Evolutionary conservation across 345 rosid species (phyloP).

Genomic region (Raphanus raphanistrum): DNA sequence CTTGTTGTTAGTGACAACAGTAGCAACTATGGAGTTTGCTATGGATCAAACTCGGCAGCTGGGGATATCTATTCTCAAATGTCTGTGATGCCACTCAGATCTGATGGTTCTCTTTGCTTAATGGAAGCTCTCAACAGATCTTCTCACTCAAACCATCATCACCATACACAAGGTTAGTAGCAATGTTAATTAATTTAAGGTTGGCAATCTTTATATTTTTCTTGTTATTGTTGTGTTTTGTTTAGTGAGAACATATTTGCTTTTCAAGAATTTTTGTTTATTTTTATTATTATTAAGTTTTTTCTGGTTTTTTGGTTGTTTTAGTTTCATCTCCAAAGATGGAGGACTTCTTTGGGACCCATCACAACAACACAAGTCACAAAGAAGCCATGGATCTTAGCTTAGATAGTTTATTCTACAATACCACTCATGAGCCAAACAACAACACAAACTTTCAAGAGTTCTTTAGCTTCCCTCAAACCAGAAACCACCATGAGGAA

Average conservation of each 20-base stretch:
- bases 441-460: conserved; percentile 41
- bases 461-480: conserved; percentile 43
- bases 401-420: conserved; percentile 65
- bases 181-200: neutral
- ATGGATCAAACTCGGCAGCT: conserved; percentile 45
- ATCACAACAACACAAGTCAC: conserved; percentile 56
- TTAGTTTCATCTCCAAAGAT: conserved; percentile 71
- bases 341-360: conserved; percentile 92
- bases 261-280: conserved; percentile 21
- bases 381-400: conserved; percentile 78
- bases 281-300: neutral
- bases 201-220: neutral
- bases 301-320: conserved; percentile 25
- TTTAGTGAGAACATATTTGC: conserved; percentile 34
- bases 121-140: conserved; percentile 86
- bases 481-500: conserved; percentile 49
- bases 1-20: conserved; percentile 41
- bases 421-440: conserved; percentile 43
- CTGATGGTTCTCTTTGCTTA: conserved; percentile 92
- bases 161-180: conserved; percentile 54
- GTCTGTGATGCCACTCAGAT: conserved; percentile 84
- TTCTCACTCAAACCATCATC: conserved; percentile 44
- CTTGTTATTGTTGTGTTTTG: conserved; percentile 19
- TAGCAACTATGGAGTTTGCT: conserved; percentile 51
- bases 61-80: conserved; percentile 52